Evolutionary conservation across 495 filamentous ascomycete species (phyloP).

Genomic region (Paragyromitra xinjiangensis): DNA sequence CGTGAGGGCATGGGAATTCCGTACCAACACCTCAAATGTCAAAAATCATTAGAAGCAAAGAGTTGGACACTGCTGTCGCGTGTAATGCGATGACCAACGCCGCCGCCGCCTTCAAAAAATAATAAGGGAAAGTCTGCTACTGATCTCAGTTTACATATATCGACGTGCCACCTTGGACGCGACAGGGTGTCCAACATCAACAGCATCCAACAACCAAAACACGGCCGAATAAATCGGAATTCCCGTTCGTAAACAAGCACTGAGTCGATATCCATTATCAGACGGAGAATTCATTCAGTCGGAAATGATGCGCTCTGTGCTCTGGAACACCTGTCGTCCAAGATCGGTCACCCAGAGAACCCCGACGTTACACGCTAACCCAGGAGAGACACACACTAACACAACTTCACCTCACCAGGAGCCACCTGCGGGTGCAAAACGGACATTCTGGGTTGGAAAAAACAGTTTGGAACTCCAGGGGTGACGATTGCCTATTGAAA

Average conservation of each 20-base stretch:
- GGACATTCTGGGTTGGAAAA: slow-evolving; percentile 3
- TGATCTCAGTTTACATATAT: slow-evolving; percentile 49
- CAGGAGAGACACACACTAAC: slow-evolving; percentile 51
- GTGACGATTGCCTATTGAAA: slow-evolving; percentile 7
- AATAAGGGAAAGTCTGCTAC: slow-evolving; percentile 42
- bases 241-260: slow-evolving; percentile 24
- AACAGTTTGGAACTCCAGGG: slow-evolving; percentile 7
- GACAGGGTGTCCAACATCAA: slow-evolving; percentile 43
- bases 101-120: slow-evolving; percentile 21
- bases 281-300: slow-evolving; percentile 45
- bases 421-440: slow-evolving; percentile 15
- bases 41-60: slow-evolving; percentile 12
- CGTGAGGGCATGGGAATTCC: slow-evolving; percentile 21
- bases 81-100: slow-evolving; percentile 41
- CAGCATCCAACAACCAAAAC: slow-evolving; percentile 46
- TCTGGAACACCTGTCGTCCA: slow-evolving; percentile 54
- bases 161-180: slow-evolving; percentile 51
- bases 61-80: slow-evolving; percentile 37
- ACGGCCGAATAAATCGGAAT: slow-evolving; percentile 37
- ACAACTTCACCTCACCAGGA: slow-evolving; percentile 49
- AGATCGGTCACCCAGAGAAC: slow-evolving; percentile 52
- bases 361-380: slow-evolving; percentile 53
- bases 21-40: slow-evolving; percentile 12
- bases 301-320: slow-evolving; percentile 28
- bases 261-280: slow-evolving; percentile 34